phyloP scores from a whole-genome alignment of 495 filamentous ascomycete genomes.

The Penicillium angulare region DNA sequence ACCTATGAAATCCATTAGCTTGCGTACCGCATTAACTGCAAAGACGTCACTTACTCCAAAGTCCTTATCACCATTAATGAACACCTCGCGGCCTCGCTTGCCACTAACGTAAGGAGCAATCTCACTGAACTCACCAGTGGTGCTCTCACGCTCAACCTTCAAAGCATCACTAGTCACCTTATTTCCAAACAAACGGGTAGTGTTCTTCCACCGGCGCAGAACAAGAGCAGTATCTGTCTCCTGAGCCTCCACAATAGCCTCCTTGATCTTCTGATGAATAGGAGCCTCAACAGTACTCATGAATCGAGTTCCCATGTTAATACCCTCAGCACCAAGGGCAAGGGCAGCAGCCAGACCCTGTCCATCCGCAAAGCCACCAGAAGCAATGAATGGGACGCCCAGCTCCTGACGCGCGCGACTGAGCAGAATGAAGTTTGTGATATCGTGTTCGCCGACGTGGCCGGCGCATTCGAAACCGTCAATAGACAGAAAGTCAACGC shows the following conservation, averaged over 20 bases:
- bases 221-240: conserved; percentile 92
- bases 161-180: conserved; percentile 78
- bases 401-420: conserved; percentile 82
- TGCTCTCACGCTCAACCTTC: conserved; percentile 81
- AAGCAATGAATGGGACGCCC: conserved; percentile 88
- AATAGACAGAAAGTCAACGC: conserved; percentile 94
- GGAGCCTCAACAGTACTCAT: conserved; percentile 92
- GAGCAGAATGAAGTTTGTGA: conserved; percentile 96
- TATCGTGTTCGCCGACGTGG: conserved; percentile 92
- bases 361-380: conserved; percentile 92
- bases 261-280: conserved; percentile 90
- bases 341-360: conserved; percentile 93
- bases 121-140: conserved; percentile 85
- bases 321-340: conserved; percentile 84
- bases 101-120: conserved; percentile 89
- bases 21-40: background rate
- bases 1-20: conserved; percentile 43
- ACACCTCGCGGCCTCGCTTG: conserved; percentile 87
- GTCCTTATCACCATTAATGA: conserved; percentile 86
- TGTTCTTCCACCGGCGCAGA: conserved; percentile 90
- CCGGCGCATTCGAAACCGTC: conserved; percentile 98
- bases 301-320: conserved; percentile 94
- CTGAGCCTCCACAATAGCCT: conserved; percentile 81
- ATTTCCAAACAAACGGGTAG: conserved; percentile 82
- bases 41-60: conserved; percentile 66